A percentile compares a stretch with the other conserved stretches of the same genome.
phyloP scores from a whole-genome alignment of 192 early-diverging fungal species.

The Backusella australiensis region DNA sequence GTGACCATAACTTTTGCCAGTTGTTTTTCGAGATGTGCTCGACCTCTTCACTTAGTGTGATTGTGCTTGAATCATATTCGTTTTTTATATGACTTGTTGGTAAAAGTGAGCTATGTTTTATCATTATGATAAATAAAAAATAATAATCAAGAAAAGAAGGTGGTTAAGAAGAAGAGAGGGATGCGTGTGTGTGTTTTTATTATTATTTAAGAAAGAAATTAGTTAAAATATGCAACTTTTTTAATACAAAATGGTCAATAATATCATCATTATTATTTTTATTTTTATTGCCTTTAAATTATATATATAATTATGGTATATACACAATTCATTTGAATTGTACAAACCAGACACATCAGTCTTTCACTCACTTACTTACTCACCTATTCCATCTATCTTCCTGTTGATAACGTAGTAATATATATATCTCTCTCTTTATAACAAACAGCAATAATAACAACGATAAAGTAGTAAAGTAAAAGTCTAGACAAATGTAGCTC shows the following conservation, averaged over 20 bases:
- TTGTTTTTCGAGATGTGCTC: not conserved
- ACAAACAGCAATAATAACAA: not conserved
- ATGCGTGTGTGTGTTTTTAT: not conserved
- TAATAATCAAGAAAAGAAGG: not conserved
- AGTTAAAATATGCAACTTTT: constrained; percentile 4
- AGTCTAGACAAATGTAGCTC: not conserved
- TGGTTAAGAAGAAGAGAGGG: not conserved
- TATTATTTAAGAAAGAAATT: not conserved
- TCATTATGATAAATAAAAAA: not conserved
- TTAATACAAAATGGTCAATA: not conserved
- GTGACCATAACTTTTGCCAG: constrained; percentile 4
- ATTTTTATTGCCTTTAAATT: not conserved
- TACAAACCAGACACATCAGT: not conserved
- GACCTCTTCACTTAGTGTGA: not conserved
- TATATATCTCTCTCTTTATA: not conserved
- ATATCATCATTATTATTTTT: not conserved
- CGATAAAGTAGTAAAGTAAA: not conserved
- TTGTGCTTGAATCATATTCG: not conserved
- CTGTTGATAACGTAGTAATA: not conserved
- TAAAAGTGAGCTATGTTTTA: not conserved
- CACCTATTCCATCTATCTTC: not conserved
- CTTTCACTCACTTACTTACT: not conserved
- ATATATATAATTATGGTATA: not conserved
- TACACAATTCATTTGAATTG: too few species aligned
- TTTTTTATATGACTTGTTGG: not conserved